phyloP scores from a whole-genome alignment of 352 stramenopile species.

The Phytophthora pistaciae region DNA sequence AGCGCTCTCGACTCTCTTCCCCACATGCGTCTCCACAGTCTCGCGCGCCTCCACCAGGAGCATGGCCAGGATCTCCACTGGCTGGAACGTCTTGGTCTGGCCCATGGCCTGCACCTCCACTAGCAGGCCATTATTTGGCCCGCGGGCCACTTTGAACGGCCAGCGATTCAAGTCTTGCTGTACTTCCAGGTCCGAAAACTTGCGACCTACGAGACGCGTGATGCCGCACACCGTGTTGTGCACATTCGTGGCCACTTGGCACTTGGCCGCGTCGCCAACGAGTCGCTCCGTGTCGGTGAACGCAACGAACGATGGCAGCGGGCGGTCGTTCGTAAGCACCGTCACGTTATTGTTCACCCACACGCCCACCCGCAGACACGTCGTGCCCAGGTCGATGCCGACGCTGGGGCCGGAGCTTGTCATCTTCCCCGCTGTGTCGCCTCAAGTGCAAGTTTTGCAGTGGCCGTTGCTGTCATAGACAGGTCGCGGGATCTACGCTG shows the following conservation, averaged over 20 bases:
- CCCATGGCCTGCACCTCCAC: slow-evolving; percentile 4
- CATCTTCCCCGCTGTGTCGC: too few species aligned
- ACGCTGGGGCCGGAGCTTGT: too few species aligned
- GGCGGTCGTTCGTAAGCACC: neutral
- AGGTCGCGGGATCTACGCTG: too few species aligned
- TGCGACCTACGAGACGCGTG: neutral
- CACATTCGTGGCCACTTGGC: neutral
- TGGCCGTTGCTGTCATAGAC: too few species aligned
- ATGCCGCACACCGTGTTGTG: slow-evolving; percentile 6
- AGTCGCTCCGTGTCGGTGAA: slow-evolving; percentile 6
- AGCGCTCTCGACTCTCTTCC: slow-evolving; percentile 1
- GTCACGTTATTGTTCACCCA: slow-evolving; percentile 7
- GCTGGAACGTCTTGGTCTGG: neutral
- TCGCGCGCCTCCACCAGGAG: neutral
- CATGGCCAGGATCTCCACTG: slow-evolving; percentile 11
- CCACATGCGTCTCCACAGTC: neutral
- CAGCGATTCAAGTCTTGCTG: slow-evolving; percentile 1
- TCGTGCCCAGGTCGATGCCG: slow-evolving; percentile 15
- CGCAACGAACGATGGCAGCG: neutral
- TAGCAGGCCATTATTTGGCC: neutral
- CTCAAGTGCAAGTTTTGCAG: neutral
- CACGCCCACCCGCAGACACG: slow-evolving; percentile 3
- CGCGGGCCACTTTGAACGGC: slow-evolving; percentile 7
- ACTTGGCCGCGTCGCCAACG: neutral
- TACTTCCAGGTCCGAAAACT: slow-evolving; percentile 6